Evolutionary conservation across 2,329 filamentous ascomycete species (phyloP).

Genomic region (Scedosporium minutisporum): DNA sequence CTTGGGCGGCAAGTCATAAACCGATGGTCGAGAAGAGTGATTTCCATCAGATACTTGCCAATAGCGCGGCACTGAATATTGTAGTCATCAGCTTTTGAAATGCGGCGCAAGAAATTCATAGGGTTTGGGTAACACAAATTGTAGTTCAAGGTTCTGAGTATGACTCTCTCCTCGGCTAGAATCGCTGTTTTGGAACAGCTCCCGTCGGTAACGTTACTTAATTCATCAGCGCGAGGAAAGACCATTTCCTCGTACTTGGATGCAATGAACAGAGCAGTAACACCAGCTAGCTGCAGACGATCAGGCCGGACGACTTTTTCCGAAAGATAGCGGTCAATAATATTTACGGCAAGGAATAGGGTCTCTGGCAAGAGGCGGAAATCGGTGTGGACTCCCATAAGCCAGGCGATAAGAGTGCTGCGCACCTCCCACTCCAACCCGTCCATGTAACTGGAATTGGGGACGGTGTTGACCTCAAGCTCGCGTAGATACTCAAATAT

Average conservation of each 20-base stretch:
- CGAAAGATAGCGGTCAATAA: constrained; percentile 95
- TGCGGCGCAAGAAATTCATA: constrained; percentile 98
- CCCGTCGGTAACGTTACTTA: constrained; percentile 92
- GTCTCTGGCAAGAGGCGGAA: constrained; percentile 95
- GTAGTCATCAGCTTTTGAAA: constrained; percentile 99
- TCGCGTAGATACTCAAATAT: constrained; percentile 94
- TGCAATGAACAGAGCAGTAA: constrained; percentile 98
- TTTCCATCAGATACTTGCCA: constrained; percentile 97
- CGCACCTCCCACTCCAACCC: constrained; percentile 98
- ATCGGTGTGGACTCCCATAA: constrained; percentile 94
- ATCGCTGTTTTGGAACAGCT: constrained; percentile 94
- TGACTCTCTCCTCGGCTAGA: no score
- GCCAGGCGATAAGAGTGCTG: constrained; percentile 93
- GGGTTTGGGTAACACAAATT: constrained; percentile 98
- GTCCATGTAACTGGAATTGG: constrained; percentile 90
- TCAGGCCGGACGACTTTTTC: constrained; percentile 92
- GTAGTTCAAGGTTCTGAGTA: constrained; percentile 84
- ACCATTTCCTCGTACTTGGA: constrained; percentile 98
- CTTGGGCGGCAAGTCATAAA: constrained; percentile 87
- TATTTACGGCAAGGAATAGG: constrained; percentile 92
- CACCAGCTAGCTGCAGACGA: constrained; percentile 89
- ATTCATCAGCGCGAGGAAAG: constrained; percentile 93
- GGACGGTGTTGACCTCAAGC: constrained; percentile 67
- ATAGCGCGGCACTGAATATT: no score
- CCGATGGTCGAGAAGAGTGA: constrained; percentile 87